Conservation (phyloP, 2,329 filamentous ascomycete species). For the Exophiala viscosa region DNA sequence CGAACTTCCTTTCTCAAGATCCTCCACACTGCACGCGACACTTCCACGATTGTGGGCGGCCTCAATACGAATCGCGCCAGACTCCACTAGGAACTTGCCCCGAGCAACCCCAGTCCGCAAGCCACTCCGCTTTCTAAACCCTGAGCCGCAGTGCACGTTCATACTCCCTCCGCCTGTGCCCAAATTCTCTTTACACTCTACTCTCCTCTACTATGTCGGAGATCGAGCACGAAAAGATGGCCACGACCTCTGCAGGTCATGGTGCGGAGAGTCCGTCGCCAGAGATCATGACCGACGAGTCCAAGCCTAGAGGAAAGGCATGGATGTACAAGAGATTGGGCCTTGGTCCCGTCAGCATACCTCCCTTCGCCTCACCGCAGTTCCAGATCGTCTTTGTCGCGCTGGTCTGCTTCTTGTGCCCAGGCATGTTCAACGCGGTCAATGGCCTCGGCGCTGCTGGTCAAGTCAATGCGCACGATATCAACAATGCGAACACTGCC, state of each 20-base stretch:
- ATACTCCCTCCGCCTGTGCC: background rate
- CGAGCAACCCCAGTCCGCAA: slow-evolving; percentile 8
- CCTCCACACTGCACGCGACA: slow-evolving; percentile 16
- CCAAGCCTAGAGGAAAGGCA: slow-evolving; percentile 32
- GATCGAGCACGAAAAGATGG: slow-evolving; percentile 25
- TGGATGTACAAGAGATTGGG: slow-evolving; percentile 67
- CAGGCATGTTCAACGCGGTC: slow-evolving; percentile 69
- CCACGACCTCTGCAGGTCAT: slow-evolving; percentile 12
- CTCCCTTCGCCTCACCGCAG: slow-evolving; percentile 71
- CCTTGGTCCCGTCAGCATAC: slow-evolving; percentile 52
- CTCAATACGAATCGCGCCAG: slow-evolving; percentile 1
- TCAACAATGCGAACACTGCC: slow-evolving; percentile 66
- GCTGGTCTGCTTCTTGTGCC: slow-evolving; percentile 67
- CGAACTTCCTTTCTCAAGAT: slow-evolving; percentile 2
- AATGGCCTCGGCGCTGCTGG: slow-evolving; percentile 63
- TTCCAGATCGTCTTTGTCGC: slow-evolving; percentile 69
- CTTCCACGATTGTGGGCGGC: background rate
- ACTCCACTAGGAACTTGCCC: slow-evolving; percentile 19
- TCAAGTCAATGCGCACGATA: slow-evolving; percentile 53
- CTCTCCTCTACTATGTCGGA: slow-evolving; percentile 15
- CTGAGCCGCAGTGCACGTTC: slow-evolving; percentile 10
- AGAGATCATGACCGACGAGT: slow-evolving; percentile 7
- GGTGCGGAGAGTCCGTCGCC: slow-evolving; percentile 17
- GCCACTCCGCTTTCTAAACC: slow-evolving; percentile 11
- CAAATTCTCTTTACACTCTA: background rate